These are phyloP conservation scores for Verruconis gallopava DNA, from an alignment of 2,329 filamentous ascomycete species.

Conservation along the genomic window DNA sequence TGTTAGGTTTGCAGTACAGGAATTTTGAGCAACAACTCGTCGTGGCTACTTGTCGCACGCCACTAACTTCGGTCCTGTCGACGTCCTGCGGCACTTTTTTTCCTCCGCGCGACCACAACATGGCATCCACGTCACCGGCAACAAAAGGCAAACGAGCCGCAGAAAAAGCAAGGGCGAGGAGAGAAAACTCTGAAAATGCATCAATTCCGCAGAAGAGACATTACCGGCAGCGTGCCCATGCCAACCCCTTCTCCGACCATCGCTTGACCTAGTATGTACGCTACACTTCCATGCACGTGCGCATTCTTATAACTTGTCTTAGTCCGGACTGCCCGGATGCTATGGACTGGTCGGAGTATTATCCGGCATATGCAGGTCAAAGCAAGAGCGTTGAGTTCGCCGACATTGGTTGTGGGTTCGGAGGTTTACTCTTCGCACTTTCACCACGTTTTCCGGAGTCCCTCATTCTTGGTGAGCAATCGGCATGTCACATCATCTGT, in stretches of 20 bases:
- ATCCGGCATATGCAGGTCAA: conserved; percentile 48
- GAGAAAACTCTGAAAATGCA: conserved; percentile 28
- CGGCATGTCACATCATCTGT: neutral
- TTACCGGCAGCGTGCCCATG: conserved; percentile 91
- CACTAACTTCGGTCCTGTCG: too few relatives aligned
- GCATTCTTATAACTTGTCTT: too few relatives aligned
- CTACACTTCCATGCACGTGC: too few relatives aligned
- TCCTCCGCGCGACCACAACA: too few relatives aligned
- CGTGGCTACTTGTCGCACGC: too few relatives aligned
- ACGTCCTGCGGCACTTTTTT: too few relatives aligned
- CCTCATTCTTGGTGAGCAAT: conserved; percentile 57
- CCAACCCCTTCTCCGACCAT: conserved; percentile 97
- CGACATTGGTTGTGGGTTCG: conserved; percentile 95
- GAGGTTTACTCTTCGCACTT: conserved; percentile 76
- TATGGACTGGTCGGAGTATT: conserved; percentile 88
- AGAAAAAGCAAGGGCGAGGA: conserved; percentile 31
- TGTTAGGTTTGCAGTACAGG: too few relatives aligned
- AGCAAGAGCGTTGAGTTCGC: conserved; percentile 59
- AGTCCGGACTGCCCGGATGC: conserved; percentile 9
- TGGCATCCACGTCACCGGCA: neutral
- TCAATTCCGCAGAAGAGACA: conserved; percentile 85
- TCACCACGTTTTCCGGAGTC: conserved; percentile 69
- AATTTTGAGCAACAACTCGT: too few relatives aligned
- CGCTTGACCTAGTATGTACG: conserved; percentile 63
- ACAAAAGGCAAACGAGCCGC: conserved; percentile 29